Percentiles rank a stretch among this genome's conserved stretches.
Conservation (phyloP, 345 rosid genomes). For the Salix purpurea region DNA sequence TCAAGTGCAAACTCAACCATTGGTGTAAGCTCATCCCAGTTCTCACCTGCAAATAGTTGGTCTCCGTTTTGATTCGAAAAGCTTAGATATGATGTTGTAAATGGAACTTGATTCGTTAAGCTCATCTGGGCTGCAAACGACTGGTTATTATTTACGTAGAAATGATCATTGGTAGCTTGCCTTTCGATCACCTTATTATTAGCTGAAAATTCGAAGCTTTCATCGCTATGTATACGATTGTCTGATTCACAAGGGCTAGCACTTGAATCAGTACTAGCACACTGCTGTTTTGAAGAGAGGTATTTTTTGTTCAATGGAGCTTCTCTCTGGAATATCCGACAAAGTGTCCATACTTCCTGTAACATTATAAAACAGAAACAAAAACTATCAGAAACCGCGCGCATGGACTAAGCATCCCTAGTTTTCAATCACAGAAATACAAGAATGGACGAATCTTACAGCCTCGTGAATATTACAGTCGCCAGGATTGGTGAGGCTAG, state of each 20-base stretch:
- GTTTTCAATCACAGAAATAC: neutral
- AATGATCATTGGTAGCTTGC: slow-evolving; percentile 2
- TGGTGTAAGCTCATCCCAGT: slow-evolving; percentile 41
- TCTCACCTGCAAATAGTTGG: slow-evolving; percentile 4
- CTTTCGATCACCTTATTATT: neutral
- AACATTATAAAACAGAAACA: neutral
- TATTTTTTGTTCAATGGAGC: slow-evolving; percentile 11
- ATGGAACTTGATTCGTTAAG: slow-evolving; percentile 7
- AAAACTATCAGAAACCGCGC: neutral
- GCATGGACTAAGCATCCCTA: neutral
- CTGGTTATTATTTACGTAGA: neutral
- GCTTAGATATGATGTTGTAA: slow-evolving; percentile 11
- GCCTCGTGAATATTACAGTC: slow-evolving; percentile 17
- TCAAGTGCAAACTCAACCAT: slow-evolving; percentile 16
- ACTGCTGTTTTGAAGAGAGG: slow-evolving; percentile 4
- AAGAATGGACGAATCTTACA: slow-evolving; percentile 1
- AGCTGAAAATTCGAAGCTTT: slow-evolving; percentile 1
- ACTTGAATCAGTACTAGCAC: neutral
- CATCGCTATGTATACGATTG: neutral
- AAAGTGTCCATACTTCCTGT: slow-evolving; percentile 42
- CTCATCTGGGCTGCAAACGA: slow-evolving; percentile 8
- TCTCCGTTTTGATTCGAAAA: slow-evolving; percentile 5
- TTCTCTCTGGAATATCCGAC: slow-evolving; percentile 34
- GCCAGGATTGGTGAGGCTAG: neutral
- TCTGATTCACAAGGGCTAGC: neutral